phyloP scores from a whole-genome alignment of 2,329 filamentous ascomycete species.

The Calonectria montana region DNA sequence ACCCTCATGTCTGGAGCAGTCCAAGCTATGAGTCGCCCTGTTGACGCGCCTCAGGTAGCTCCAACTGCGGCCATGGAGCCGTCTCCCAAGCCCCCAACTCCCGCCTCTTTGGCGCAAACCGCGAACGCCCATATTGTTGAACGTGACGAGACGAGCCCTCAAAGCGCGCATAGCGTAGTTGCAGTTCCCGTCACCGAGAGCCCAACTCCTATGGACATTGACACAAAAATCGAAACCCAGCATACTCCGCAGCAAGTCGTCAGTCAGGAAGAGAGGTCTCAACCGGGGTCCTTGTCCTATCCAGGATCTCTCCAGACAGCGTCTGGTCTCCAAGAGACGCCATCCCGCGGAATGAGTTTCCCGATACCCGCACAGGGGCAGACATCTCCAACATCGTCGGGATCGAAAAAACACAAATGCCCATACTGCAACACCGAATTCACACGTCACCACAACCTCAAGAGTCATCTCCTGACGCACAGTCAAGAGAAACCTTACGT shows the following conservation, averaged over 20 bases:
- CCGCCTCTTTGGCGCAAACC: constrained; percentile 47
- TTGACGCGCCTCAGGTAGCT: constrained; percentile 60
- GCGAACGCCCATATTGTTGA: constrained; percentile 51
- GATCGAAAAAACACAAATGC: constrained; percentile 91
- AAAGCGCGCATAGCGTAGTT: constrained; percentile 56
- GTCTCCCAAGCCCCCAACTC: constrained; percentile 51
- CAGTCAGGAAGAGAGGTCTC: constrained; percentile 62
- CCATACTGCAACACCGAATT: constrained; percentile 97
- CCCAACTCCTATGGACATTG: constrained; percentile 66
- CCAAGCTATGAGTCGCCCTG: constrained; percentile 66
- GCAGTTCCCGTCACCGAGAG: constrained; percentile 60
- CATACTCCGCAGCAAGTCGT: constrained; percentile 53
- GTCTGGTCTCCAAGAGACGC: constrained; percentile 56
- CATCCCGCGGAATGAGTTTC: constrained; percentile 66
- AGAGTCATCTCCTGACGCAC: constrained; percentile 96
- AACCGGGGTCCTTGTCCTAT: constrained; percentile 65
- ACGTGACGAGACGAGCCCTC: constrained; percentile 55
- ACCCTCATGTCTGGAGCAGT: constrained; percentile 66
- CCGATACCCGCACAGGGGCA: constrained; percentile 61
- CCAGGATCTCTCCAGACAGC: constrained; percentile 62
- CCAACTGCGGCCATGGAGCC: constrained; percentile 58
- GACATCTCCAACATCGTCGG: constrained; percentile 68
- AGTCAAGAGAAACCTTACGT: constrained; percentile 98
- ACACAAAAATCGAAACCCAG: constrained; percentile 54
- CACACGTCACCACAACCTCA: constrained; percentile 96